Conservation (phyloP, 345 rosid genomes). For the Melastoma malabathricum region DNA sequence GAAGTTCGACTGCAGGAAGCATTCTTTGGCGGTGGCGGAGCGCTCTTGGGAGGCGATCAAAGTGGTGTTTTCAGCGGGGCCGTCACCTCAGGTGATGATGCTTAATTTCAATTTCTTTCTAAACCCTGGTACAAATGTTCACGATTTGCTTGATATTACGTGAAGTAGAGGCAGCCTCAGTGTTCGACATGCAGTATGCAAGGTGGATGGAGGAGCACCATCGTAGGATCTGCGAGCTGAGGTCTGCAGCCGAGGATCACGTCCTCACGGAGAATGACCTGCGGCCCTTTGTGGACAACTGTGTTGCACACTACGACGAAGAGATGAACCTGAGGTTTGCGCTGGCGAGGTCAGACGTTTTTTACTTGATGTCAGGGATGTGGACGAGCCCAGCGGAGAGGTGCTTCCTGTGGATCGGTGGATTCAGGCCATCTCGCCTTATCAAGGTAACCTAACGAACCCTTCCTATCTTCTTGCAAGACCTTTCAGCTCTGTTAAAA, state of each 20-base stretch:
- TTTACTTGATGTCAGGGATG: constrained; percentile 36
- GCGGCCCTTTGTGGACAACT: constrained; percentile 23
- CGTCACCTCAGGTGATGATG: no score
- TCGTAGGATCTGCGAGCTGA: constrained; percentile 23
- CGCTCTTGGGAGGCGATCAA: neutral
- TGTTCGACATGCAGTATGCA: constrained; percentile 30
- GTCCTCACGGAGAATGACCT: constrained; percentile 22
- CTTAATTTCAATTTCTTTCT: no score
- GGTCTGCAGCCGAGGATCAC: constrained; percentile 26
- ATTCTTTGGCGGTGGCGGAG: neutral
- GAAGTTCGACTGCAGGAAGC: constrained; percentile 5
- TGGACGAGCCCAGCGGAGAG: constrained; percentile 41
- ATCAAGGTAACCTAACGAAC: constrained; percentile 20
- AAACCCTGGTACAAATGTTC: neutral
- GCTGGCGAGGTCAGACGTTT: constrained; percentile 28
- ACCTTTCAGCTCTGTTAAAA: neutral
- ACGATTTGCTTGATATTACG: neutral
- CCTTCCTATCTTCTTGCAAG: neutral
- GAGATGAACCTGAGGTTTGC: constrained; percentile 17
- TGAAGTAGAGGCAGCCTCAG: constrained; percentile 13
- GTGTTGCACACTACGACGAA: constrained; percentile 25
- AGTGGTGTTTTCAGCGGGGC: no score
- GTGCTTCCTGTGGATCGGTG: constrained; percentile 45
- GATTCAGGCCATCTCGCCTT: constrained; percentile 38
- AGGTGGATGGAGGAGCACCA: constrained; percentile 39